Evolutionary conservation across 345 rosid genomes (phyloP), one percentile per base, ranked within the genome.

Genomic region (Melastoma malabathricum): DNA sequence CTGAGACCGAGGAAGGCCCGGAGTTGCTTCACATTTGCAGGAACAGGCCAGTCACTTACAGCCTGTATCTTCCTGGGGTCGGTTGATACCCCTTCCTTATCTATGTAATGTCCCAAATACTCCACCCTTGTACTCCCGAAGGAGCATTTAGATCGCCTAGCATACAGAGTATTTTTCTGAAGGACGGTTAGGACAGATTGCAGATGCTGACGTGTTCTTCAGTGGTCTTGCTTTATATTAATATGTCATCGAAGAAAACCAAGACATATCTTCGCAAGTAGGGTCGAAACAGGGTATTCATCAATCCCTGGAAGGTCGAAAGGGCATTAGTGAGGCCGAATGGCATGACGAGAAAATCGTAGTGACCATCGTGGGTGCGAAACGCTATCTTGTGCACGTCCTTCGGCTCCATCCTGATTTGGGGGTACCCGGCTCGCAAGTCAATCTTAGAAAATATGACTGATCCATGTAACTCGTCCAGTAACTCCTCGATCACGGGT

Each of bases 401-500:
- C 9, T 29, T 10, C 6, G 18, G 22, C 10, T 15, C 10, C 3
- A 50, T 7, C 1, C 10, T 0, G 13, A 52, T 31, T 23, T 52
- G 45, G 18, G 27, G 55, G 16, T 52, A 52, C 1, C 34, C 52
- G 9, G 34, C 18, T 50, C 52, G 1, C 3, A 50, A 19, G 29
- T 50, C 52, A 8, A 50, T 5, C n/a, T 50, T 50, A 2, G 52
- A 50, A 15, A 50, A 50, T 2, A n/a, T 15, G 12, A 6, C 4
- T 12, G 27, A 10, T 10, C 52, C 52, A 18, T 50, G 9, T 50
- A 50, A 13, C n/a, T 50, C 52, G 31, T 50, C 52, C 2, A 50
- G n/a, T 12, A 50, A 8, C 25, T 50, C 52, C 6, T 50, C 52
- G 2, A 50, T 22, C 1, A 50, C 6, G 0, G 52, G 52, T 4